A percentile compares a stretch with the other conserved stretches of the same genome.
phyloP scores from a whole-genome alignment of 2,329 filamentous ascomycete genomes.

The Colletotrichum paranaense region DNA sequence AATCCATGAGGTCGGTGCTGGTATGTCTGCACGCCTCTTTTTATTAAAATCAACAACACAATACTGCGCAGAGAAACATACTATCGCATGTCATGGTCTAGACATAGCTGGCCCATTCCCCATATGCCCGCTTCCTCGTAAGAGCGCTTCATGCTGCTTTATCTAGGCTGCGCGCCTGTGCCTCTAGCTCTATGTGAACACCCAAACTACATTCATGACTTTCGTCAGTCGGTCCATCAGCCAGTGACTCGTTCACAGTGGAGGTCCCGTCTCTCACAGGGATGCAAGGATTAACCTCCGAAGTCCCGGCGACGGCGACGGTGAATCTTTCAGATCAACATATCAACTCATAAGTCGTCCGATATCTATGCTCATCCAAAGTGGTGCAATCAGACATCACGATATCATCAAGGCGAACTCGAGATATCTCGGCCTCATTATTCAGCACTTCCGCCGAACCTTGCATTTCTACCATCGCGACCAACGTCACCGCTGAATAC shows the following conservation, averaged over 20 bases:
- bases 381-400: neutral
- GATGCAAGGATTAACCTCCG: conserved; percentile 29
- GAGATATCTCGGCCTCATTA: neutral
- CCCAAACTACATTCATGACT: neutral
- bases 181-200: neutral
- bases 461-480: neutral
- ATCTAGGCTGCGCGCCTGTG: neutral
- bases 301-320: conserved; percentile 12
- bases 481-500: neutral
- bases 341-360: conserved; percentile 16
- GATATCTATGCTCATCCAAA: neutral
- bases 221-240: neutral
- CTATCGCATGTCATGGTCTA: neutral
- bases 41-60: neutral
- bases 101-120: neutral
- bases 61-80: neutral
- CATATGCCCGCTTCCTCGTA: neutral
- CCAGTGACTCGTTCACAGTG: conserved; percentile 11
- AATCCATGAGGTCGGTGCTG: neutral
- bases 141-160: neutral
- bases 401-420: neutral
- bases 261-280: conserved; percentile 21
- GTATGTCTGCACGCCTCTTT: neutral
- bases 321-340: neutral
- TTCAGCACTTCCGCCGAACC: neutral